A percentile compares a stretch with the other conserved stretches of the same genome.
phyloP scores from a whole-genome alignment of 2,329 filamentous ascomycete species.

The Calonectria leucothoes region DNA sequence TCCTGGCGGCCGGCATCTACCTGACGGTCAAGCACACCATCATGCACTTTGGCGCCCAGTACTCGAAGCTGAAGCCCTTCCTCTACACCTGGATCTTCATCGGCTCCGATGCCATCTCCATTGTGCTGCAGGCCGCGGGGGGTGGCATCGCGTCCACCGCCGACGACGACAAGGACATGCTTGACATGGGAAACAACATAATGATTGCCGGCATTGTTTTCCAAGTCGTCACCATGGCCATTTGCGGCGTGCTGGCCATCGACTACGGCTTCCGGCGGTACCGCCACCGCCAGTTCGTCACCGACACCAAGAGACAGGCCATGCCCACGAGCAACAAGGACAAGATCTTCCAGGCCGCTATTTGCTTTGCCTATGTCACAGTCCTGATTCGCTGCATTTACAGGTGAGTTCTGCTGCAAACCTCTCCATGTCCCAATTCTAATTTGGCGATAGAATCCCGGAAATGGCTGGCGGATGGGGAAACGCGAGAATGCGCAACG shows the following conservation, averaged over 20 bases:
- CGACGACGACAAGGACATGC: constrained; percentile 44
- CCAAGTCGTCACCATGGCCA: constrained; percentile 1
- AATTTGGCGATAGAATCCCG: constrained; percentile 56
- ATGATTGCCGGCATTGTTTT: constrained; percentile 6
- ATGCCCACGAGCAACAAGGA: not conserved
- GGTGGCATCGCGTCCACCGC: constrained; percentile 62
- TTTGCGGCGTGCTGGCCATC: not conserved
- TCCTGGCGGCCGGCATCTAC: constrained; percentile 72
- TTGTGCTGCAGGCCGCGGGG: constrained; percentile 68
- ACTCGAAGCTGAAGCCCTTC: constrained; percentile 55
- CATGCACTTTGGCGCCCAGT: constrained; percentile 55
- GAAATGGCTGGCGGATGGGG: constrained; percentile 73
- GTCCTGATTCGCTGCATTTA: constrained; percentile 4
- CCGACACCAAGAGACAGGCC: not conserved
- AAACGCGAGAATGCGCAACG: constrained; percentile 64
- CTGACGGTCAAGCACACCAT: constrained; percentile 64
- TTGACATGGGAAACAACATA: constrained; percentile 7
- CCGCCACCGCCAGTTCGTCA: not conserved
- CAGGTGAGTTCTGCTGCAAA: not conserved
- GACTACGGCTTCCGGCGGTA: not conserved
- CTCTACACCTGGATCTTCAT: constrained; percentile 67
- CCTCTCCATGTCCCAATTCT: not conserved
- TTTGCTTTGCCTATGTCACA: constrained; percentile 1
- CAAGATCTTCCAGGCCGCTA: not conserved
- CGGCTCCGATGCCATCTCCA: constrained; percentile 68